phyloP scores from a whole-genome alignment of 2,329 filamentous ascomycete species.

The Thelonectria rubi region DNA sequence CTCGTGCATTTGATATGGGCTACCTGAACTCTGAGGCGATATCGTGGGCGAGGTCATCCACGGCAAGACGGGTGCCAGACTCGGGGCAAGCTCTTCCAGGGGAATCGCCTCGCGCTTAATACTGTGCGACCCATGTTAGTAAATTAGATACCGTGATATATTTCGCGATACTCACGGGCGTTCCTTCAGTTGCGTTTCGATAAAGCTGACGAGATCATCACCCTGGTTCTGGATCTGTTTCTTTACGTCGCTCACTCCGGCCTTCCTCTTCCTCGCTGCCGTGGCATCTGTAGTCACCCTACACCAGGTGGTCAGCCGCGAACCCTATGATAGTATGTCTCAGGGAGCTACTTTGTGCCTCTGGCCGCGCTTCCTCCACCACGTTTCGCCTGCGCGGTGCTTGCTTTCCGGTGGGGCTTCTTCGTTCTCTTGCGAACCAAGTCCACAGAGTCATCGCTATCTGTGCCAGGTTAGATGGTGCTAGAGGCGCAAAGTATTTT shows the following conservation, averaged over 20 bases:
- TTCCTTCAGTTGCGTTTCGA: slow-evolving; percentile 31
- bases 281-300: not conserved
- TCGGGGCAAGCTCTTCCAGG: slow-evolving; percentile 19
- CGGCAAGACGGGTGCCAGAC: slow-evolving; percentile 29
- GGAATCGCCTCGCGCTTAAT: slow-evolving; percentile 16
- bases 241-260: slow-evolving; percentile 32
- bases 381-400: slow-evolving; percentile 5
- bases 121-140: not conserved
- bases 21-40: slow-evolving; percentile 1
- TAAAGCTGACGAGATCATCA: slow-evolving; percentile 32
- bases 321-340: not conserved
- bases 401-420: slow-evolving; percentile 23
- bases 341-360: not conserved
- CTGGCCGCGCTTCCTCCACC: slow-evolving; percentile 1
- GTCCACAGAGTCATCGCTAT: slow-evolving; percentile 25
- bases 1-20: slow-evolving; percentile 21
- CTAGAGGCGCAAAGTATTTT: not conserved
- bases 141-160: not conserved
- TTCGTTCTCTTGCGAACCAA: slow-evolving; percentile 26
- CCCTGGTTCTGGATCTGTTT: slow-evolving; percentile 37
- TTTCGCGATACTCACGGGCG: slow-evolving; percentile 23
- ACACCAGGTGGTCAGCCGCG: not conserved
- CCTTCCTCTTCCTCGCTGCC: slow-evolving; percentile 26
- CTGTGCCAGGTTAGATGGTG: slow-evolving; percentile 23
- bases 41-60: slow-evolving; percentile 26